Evolutionary conservation across 345 rosid genomes (phyloP), one percentile per base, ranked within the genome.

Genomic region (Arabidopsis arenosa): DNA sequence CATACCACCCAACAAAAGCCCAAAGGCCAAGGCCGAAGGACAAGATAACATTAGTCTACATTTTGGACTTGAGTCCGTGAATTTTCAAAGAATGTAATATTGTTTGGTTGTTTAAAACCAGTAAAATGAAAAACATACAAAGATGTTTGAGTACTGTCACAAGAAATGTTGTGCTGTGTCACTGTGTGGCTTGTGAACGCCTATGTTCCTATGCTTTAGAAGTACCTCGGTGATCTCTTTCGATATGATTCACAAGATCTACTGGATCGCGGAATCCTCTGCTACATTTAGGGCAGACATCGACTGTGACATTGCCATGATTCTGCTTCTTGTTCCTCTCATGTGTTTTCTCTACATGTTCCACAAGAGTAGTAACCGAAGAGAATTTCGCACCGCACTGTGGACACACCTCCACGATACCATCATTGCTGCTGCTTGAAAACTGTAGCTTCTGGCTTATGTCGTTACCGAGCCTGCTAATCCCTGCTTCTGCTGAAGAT

Each of bases 211-310:
- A 92, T 44, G 88, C 86, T 81, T 73, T 86, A 1, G 93, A 94
- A 73, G 92, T 79, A 66, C 98, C 97, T 28, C 84, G 82, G 23
- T 94, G 97, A 73, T 92, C 98, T 68, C 88, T 86, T 81, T 90
- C 98, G 0, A 94, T 92, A 75, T 94, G 97, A 75, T 89, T 89
- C 72, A 92, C 97, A 26, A 94, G 93, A 60, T 91, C 86, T 37
- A 89, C 91, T 2, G 96, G 89, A 83, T 94, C 97, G 21, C 93
- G 83, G 55, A 94, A 92, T 53, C 95, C 97, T 86, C 48, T 84
- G 73, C 95, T 90, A 66, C 98, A 94, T 85, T 83, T 92, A 43
- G 97, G 98, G 59, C 98, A 94, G 9, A 86, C 96, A 67, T 94
- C 97, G 11, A 92, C 75, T 0, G 93, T 86, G 79, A 80, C 82